Evolutionary conservation across 441 rosid species (phyloP).

Genomic region (Cnidoscolus chayamansa): DNA sequence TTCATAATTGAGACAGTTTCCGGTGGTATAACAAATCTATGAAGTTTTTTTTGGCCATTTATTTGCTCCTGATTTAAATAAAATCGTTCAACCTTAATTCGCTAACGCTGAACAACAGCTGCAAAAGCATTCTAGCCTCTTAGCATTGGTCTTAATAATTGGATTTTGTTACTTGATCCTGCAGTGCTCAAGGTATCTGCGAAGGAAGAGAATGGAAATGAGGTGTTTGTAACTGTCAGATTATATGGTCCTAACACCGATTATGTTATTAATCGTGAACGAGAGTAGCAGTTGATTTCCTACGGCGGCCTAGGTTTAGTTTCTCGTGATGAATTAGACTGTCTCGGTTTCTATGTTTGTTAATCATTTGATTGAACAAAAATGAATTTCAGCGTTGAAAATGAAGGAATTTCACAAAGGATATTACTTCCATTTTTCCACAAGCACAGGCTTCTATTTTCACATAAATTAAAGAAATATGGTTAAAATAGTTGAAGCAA

Average conservation of each 20-base stretch:
- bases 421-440: no score
- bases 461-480: no score
- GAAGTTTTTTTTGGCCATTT: slow-evolving; percentile 34
- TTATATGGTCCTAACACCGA: slow-evolving; percentile 94
- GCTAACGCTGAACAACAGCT: neutral
- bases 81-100: no score
- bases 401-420: no score
- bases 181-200: slow-evolving; percentile 87
- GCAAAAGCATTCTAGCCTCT: neutral
- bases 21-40: slow-evolving; percentile 93
- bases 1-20: slow-evolving; percentile 75
- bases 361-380: neutral
- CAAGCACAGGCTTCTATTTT: no score
- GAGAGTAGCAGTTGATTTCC: slow-evolving; percentile 64
- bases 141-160: neutral
- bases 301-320: neutral
- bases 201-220: slow-evolving; percentile 53
- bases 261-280: slow-evolving; percentile 73
- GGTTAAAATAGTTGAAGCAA: no score
- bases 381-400: neutral
- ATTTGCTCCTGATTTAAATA: no score
- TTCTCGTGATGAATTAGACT: neutral
- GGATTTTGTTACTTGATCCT: neutral
- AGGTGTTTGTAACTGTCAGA: slow-evolving; percentile 65
- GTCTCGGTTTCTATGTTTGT: neutral